These are phyloP conservation scores for Neurospora sp. DNA, from an alignment of 495 filamentous ascomycete species.

Conservation along the genomic window DNA sequence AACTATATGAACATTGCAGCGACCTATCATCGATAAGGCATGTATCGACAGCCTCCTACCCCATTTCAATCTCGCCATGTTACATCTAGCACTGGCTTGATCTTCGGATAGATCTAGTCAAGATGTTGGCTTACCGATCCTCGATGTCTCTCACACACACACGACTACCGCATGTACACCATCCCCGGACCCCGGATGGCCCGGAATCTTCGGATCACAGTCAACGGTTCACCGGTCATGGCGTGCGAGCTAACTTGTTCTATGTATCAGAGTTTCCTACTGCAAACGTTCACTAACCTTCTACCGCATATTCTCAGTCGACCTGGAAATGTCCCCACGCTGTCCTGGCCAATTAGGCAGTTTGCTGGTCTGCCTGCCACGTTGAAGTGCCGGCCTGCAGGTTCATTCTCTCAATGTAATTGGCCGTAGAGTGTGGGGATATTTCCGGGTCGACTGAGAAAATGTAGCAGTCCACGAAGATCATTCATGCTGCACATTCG, in stretches of 20 bases:
- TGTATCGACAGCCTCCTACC: not conserved
- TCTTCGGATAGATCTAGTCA: not conserved
- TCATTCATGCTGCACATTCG: not conserved
- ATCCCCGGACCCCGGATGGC: not conserved
- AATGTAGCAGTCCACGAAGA: not conserved
- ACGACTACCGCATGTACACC: not conserved
- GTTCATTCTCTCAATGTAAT: no score
- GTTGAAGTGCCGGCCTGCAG: no score
- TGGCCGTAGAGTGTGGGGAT: no score
- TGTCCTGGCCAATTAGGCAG: no score
- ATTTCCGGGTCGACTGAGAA: no score
- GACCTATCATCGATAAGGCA: not conserved
- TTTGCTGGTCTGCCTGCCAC: no score
- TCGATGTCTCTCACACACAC: not conserved
- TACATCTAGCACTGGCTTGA: not conserved
- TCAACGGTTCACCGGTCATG: not conserved
- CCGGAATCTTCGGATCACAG: not conserved
- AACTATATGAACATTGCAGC: not conserved
- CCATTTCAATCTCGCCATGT: not conserved
- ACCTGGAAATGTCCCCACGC: no score
- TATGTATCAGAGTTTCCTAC: not conserved
- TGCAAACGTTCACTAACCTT: not conserved
- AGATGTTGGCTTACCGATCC: not conserved
- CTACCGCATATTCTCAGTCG: no score
- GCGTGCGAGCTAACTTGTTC: not conserved